Evolutionary conservation across 1,139 yeast species (phyloP).

Genomic region (Diutina pseudorugosa): DNA sequence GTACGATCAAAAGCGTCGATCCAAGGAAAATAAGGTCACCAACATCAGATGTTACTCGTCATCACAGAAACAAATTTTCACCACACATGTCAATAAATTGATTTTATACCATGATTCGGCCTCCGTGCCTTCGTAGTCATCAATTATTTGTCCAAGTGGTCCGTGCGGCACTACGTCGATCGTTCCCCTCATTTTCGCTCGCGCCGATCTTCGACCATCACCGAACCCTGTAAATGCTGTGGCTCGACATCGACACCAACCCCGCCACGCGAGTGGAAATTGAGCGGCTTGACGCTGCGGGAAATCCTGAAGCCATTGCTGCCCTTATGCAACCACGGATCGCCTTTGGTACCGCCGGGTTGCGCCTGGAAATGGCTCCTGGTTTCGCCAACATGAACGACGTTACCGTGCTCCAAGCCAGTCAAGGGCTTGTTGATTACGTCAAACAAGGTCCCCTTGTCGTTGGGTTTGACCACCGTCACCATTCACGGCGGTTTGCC

Average conservation of each 20-base stretch:
- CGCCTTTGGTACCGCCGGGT: constrained; percentile 89
- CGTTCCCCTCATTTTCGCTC: not conserved
- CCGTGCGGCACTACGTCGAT: no score
- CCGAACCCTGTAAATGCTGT: no score
- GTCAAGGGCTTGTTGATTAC: constrained; percentile 78
- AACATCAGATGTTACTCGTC: no score
- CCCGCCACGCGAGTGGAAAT: not conserved
- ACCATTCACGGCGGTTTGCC: constrained; percentile 70
- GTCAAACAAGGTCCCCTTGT: constrained; percentile 36
- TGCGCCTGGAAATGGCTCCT: constrained; percentile 78
- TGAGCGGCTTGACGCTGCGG: not conserved
- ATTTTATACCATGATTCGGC: no score
- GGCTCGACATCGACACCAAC: not conserved
- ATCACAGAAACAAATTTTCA: no score
- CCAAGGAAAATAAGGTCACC: no score
- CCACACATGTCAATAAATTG: no score
- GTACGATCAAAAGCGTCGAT: no score
- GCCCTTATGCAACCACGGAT: constrained; percentile 27
- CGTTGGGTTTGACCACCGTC: constrained; percentile 87
- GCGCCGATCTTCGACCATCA: not conserved
- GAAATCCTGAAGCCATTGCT: not conserved
- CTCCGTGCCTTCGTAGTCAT: no score
- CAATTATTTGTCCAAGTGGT: no score
- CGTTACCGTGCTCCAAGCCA: constrained; percentile 80
- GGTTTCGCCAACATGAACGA: constrained; percentile 87